Conservation (phyloP, 371 early-diverging fungal genomes). For the Mortierella sp. region DNA sequence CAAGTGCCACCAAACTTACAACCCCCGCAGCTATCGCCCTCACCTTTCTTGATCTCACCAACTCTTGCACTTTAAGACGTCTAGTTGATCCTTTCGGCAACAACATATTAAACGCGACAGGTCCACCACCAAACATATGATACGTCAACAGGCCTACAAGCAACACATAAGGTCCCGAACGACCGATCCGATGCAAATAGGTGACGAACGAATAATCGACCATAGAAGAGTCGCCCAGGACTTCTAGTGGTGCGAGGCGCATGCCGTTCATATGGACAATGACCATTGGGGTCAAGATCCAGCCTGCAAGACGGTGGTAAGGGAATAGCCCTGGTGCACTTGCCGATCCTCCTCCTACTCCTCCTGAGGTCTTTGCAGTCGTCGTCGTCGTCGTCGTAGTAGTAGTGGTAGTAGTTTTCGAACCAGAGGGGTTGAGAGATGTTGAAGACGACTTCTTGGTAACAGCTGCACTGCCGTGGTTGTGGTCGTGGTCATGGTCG, state of each 20-base stretch:
- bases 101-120: slow-evolving; percentile 30
- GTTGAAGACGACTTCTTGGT: background rate
- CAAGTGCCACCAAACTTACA: slow-evolving; percentile 3
- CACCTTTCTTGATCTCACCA: slow-evolving; percentile 16
- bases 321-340: slow-evolving; percentile 43
- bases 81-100: slow-evolving; percentile 24
- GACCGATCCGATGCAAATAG: slow-evolving; percentile 23
- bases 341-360: slow-evolving; percentile 5
- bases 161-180: slow-evolving; percentile 18
- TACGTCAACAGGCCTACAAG: slow-evolving; percentile 35
- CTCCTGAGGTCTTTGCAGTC: background rate
- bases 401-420: slow-evolving; percentile 1
- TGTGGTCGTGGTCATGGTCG: too few relatives aligned
- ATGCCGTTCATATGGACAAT: slow-evolving; percentile 26
- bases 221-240: slow-evolving; percentile 47
- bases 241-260: slow-evolving; percentile 25
- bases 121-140: slow-evolving; percentile 35
- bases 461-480: too few relatives aligned
- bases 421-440: background rate
- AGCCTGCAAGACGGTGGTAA: slow-evolving; percentile 48
- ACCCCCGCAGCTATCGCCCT: slow-evolving; percentile 24
- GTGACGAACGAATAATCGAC: slow-evolving; percentile 46
- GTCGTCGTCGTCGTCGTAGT: slow-evolving; percentile 13
- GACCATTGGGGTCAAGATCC: slow-evolving; percentile 38
- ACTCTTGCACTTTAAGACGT: slow-evolving; percentile 19